A percentile compares a stretch with the other conserved stretches of the same genome.
Conservation (phyloP, 352 stramenopile species). For the Phytophthora vignae region DNA sequence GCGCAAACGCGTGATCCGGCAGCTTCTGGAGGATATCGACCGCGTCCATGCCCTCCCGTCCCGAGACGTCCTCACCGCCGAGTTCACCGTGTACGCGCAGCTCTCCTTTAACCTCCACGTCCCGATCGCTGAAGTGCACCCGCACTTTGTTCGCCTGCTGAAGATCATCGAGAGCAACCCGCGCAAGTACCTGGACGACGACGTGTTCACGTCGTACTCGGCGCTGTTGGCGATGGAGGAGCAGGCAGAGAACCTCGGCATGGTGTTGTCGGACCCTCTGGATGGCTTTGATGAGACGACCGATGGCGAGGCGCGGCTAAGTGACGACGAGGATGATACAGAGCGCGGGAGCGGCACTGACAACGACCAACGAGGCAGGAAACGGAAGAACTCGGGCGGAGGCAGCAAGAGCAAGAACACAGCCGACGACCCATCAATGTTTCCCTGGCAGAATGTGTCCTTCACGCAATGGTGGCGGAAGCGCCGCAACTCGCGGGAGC, state of each 20-base stretch:
- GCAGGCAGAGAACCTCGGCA: constrained; percentile 43
- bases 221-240: constrained; percentile 77
- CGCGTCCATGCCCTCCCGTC: constrained; percentile 81
- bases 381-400: constrained; percentile 36
- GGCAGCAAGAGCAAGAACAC: constrained; percentile 28
- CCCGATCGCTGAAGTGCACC: constrained; percentile 77
- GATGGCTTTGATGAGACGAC: constrained; percentile 68
- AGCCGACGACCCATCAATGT: constrained; percentile 51
- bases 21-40: constrained; percentile 84
- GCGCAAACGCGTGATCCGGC: constrained; percentile 69
- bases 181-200: constrained; percentile 90
- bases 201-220: constrained; percentile 83
- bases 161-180: constrained; percentile 91
- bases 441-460: constrained; percentile 79
- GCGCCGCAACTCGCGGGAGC: constrained; percentile 40
- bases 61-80: constrained; percentile 84
- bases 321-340: constrained; percentile 66
- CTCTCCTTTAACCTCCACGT: constrained; percentile 92
- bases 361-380: constrained; percentile 38
- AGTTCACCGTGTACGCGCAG: constrained; percentile 92
- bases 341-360: constrained; percentile 33
- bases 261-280: constrained; percentile 38
- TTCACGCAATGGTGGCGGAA: constrained; percentile 84
- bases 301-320: constrained; percentile 69
- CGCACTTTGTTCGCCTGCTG: constrained; percentile 88